These are phyloP conservation scores for Fusarium hainanense DNA, from an alignment of 2,329 filamentous ascomycete genomes.

Conservation along the genomic window DNA sequence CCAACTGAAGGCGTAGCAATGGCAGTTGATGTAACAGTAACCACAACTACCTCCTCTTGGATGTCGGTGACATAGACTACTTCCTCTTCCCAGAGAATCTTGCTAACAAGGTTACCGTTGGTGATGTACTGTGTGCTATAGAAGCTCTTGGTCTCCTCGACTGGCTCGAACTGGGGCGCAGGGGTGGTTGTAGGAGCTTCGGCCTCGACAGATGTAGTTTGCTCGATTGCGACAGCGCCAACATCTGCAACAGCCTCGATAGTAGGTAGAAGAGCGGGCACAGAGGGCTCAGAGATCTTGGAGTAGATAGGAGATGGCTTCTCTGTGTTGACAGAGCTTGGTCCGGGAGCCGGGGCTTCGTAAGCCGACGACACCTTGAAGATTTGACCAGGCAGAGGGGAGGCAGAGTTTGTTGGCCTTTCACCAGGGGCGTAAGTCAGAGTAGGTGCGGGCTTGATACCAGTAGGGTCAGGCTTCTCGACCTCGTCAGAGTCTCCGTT, in stretches of 20 bases:
- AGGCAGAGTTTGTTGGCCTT: slow-evolving; percentile 47
- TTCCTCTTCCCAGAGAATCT: slow-evolving; percentile 68
- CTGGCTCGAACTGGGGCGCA: slow-evolving; percentile 39
- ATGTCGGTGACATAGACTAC: slow-evolving; percentile 64
- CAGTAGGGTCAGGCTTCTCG: slow-evolving; percentile 22
- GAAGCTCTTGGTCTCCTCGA: slow-evolving; percentile 51
- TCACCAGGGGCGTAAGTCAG: slow-evolving; percentile 54
- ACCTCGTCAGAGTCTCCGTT: slow-evolving; percentile 56
- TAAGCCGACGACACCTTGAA: slow-evolving; percentile 52
- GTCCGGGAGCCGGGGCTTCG: slow-evolving; percentile 31
- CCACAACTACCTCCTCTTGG: slow-evolving; percentile 55
- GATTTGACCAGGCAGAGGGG: slow-evolving; percentile 56
- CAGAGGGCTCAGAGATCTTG: slow-evolving; percentile 11
- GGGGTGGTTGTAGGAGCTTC: slow-evolving; percentile 40
- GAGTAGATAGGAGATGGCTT: slow-evolving; percentile 19
- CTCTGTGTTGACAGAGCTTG: slow-evolving; percentile 14
- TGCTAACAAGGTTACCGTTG: slow-evolving; percentile 60
- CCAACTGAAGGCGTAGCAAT: slow-evolving; percentile 30
- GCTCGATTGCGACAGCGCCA: slow-evolving; percentile 17
- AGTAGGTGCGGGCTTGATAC: slow-evolving; percentile 31
- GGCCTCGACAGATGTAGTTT: slow-evolving; percentile 19
- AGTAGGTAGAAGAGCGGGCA: slow-evolving; percentile 17
- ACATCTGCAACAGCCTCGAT: slow-evolving; percentile 16
- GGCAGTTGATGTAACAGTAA: slow-evolving; percentile 51
- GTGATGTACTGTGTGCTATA: slow-evolving; percentile 66